Base-by-base conservation (phyloP, 805 yeast species). In the Pichia heedii region DNA sequence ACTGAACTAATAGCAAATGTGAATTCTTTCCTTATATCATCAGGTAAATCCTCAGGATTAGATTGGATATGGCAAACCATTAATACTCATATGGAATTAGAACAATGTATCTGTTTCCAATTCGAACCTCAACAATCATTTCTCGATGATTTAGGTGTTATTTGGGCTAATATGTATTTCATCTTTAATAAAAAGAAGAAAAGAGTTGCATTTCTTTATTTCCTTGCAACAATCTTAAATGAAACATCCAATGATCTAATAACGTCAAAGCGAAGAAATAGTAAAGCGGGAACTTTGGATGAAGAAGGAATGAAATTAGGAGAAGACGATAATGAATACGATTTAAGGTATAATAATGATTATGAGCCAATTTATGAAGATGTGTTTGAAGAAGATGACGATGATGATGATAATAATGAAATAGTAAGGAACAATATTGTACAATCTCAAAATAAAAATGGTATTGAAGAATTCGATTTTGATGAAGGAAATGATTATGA, bases 181-280 rank as follows among this genome's bases (percentile, higher is more conserved):
- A 77, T 90, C 37, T 88, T 84, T 65, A 93, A 88, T 66, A 90
- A 87, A 64, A 83, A 85, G 56, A 77, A 84, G 65, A 90, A 90
- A 65, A 76, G 97, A 50, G 97, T 93, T 3, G 87, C 95, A 1
- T 90, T 83, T 60, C 60, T 93, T 16, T 84, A 85, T 53, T 66
- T 93, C 49, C 79, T 78, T 43, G 81, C 82, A 10, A 56, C 52
- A 7, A 45, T 46, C n/a, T 37, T 49, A n/a, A 47, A 50, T 22
- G 47, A 47, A n/a, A 33, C 36, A 12, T 27, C 36, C 5, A 32
- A 36, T 22, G 43, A 42, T 10, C 18, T 36, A 27, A 36, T 33
- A n/a, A 32, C 13, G 29, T 19, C 21, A 20, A 44, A 42, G 16
- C 57, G 69, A 38, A 63, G 70, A 38, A 56, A 54, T 39, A 49